A percentile compares a stretch with the other conserved stretches of the same genome.
Conservation (phyloP, 805 yeast species). For the Candida parachauliodes region DNA sequence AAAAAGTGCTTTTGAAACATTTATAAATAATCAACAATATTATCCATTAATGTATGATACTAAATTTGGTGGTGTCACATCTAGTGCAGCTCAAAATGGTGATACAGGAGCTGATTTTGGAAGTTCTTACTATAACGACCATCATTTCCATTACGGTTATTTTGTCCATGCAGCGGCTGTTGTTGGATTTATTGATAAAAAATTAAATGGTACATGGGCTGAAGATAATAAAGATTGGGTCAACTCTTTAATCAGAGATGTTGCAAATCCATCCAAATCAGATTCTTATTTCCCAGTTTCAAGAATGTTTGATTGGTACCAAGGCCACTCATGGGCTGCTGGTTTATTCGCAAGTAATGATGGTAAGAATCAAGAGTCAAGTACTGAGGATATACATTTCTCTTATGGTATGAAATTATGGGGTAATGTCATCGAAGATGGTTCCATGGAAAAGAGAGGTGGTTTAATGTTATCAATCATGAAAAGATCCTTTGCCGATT, state of each 20-base stretch:
- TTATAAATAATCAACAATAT: slow-evolving; percentile 39
- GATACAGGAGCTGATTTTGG: slow-evolving; percentile 59
- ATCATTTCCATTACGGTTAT: slow-evolving; percentile 86
- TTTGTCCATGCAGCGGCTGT: slow-evolving; percentile 80
- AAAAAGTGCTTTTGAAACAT: slow-evolving; percentile 42
- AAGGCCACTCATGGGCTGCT: slow-evolving; percentile 78
- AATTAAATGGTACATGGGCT: slow-evolving; percentile 53
- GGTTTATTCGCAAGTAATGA: slow-evolving; percentile 68
- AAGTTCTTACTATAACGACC: slow-evolving; percentile 76
- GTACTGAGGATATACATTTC: slow-evolving; percentile 72
- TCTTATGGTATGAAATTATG: slow-evolving; percentile 66
- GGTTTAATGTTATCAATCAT: slow-evolving; percentile 60
- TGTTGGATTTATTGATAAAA: slow-evolving; percentile 62
- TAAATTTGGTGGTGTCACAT: slow-evolving; percentile 53
- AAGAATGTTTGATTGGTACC: slow-evolving; percentile 71
- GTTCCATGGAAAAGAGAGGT: slow-evolving; percentile 54
- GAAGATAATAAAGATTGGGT: slow-evolving; percentile 50
- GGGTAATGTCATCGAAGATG: slow-evolving; percentile 58
- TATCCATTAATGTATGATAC: slow-evolving; percentile 56
- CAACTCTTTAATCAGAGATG: slow-evolving; percentile 60
- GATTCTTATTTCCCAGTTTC: slow-evolving; percentile 68
- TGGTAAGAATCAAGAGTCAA: slow-evolving; percentile 73
- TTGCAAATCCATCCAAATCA: slow-evolving; percentile 54
- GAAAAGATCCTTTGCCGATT: slow-evolving; percentile 49
- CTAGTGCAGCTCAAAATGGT: slow-evolving; percentile 45